Evolutionary conservation across 495 filamentous ascomycete genomes (phyloP).

Genomic region (Glutinoglossum americanum): DNA sequence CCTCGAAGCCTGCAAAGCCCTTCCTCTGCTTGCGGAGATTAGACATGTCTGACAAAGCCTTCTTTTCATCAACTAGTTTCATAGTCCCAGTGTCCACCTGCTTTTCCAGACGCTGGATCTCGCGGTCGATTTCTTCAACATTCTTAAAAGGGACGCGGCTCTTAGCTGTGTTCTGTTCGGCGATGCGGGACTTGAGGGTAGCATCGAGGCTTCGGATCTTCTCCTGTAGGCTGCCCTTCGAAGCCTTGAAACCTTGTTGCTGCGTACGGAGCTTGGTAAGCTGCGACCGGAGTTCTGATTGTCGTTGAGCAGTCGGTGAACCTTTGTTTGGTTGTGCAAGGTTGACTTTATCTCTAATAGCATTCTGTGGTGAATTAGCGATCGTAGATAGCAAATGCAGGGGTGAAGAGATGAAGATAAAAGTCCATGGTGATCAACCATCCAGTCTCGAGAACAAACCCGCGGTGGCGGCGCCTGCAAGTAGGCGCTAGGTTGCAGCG

Average conservation of each 20-base stretch:
- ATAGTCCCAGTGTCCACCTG: conserved; percentile 69
- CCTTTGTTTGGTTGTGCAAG: conserved; percentile 39
- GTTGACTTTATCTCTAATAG: conserved; percentile 60
- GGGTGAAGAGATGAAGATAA: not conserved
- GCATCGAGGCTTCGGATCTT: conserved; percentile 72
- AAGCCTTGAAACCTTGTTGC: conserved; percentile 66
- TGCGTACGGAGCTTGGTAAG: conserved; percentile 46
- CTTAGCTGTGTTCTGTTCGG: conserved; percentile 65
- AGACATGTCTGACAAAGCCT: conserved; percentile 63
- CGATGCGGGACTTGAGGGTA: conserved; percentile 55
- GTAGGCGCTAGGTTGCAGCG: no score
- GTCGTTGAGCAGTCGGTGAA: conserved; percentile 17
- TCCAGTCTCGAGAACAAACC: no score
- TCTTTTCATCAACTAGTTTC: conserved; percentile 93
- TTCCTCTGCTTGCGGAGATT: conserved; percentile 73
- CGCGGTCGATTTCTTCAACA: conserved; percentile 64
- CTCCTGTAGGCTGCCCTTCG: conserved; percentile 51
- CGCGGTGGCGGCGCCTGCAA: no score
- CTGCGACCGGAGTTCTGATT: conserved; percentile 52
- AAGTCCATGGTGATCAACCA: not conserved
- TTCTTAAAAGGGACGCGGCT: conserved; percentile 61
- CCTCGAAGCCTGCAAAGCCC: conserved; percentile 65
- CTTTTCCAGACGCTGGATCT: conserved; percentile 60
- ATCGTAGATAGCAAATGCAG: not conserved
- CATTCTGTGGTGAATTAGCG: conserved; percentile 32